phyloP scores from a whole-genome alignment of 2,329 filamentous ascomycete genomes.

The Phaeosphaeria sp. region DNA sequence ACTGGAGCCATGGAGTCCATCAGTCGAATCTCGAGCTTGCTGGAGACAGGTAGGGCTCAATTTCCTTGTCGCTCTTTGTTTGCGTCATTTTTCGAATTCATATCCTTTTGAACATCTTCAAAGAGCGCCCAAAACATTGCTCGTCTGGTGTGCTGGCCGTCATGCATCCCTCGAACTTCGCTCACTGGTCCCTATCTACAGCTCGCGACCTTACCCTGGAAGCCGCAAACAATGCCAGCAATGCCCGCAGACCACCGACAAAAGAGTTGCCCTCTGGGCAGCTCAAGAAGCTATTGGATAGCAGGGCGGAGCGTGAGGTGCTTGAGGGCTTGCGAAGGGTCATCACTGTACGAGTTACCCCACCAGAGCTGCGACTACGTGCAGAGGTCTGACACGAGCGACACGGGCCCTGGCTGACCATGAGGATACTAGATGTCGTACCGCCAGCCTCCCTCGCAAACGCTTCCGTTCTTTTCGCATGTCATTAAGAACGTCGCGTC shows the following conservation, averaged over 20 bases:
- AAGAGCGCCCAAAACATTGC: not conserved
- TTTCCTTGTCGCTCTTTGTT: conserved; percentile 9
- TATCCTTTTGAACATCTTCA: not conserved
- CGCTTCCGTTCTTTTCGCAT: conserved; percentile 92
- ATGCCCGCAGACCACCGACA: conserved; percentile 60
- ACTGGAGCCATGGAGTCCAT: conserved; percentile 83
- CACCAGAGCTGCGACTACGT: conserved; percentile 7
- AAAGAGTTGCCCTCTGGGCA: conserved; percentile 77
- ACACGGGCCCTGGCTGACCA: conserved; percentile 24
- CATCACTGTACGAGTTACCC: conserved; percentile 70
- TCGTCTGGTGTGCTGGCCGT: conserved; percentile 16
- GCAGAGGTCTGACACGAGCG: conserved; percentile 3
- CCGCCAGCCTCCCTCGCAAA: conserved; percentile 70
- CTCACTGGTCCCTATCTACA: conserved; percentile 56
- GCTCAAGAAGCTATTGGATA: conserved; percentile 94
- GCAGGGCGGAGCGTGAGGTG: conserved; percentile 89
- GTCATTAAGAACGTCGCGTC: conserved; percentile 98
- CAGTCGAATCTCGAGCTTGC: conserved; percentile 87
- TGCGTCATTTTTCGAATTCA: not conserved
- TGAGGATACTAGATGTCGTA: conserved; percentile 83
- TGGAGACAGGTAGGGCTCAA: conserved; percentile 79
- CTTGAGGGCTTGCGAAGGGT: conserved; percentile 89
- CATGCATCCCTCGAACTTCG: conserved; percentile 48
- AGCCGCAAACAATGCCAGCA: conserved; percentile 86
- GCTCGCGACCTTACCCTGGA: conserved; percentile 97